These are phyloP conservation scores for Dictyostelium intermedium DNA, from an alignment of 78 protist species.

Conservation along the genomic window DNA sequence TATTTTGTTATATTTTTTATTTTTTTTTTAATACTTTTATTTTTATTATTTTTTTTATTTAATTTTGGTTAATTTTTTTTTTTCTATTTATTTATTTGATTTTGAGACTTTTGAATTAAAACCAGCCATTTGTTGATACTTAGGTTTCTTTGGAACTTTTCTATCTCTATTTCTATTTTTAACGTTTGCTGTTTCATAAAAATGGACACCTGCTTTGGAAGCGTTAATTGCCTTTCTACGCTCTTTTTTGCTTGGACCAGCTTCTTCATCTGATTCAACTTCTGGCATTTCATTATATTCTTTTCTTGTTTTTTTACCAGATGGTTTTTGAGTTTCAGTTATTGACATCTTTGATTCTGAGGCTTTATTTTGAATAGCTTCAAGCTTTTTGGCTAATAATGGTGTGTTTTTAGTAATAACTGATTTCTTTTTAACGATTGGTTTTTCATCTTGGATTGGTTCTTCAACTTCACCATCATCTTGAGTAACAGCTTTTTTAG, in stretches of 20 bases:
- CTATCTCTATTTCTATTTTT: conserved; percentile 61
- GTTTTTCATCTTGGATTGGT: neutral
- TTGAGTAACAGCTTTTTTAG: neutral
- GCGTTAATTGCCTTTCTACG: conserved; percentile 30
- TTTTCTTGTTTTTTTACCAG: conserved; percentile 22
- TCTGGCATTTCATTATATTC: conserved; percentile 51
- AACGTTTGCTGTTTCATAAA: conserved; percentile 53
- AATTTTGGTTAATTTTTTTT: neutral
- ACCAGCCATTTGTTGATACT: neutral
- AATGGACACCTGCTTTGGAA: conserved; percentile 53
- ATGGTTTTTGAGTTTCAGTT: neutral
- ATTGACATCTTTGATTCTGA: neutral
- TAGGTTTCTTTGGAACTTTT: conserved; percentile 44
- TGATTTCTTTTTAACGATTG: conserved; percentile 18
- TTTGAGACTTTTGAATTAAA: neutral
- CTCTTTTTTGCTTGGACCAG: neutral
- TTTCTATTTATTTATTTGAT: neutral
- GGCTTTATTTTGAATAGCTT: neutral
- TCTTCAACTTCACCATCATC: neutral
- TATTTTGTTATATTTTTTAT: no score
- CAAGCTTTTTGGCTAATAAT: neutral
- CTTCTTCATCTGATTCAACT: conserved; percentile 56
- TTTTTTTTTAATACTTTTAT: neutral
- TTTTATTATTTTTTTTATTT: neutral
- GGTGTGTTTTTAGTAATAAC: neutral